A percentile compares a stretch with the other conserved stretches of the same genome.
Evolutionary conservation across 352 stramenopile species (phyloP).

Genomic region (Thraustochytrium striatum): DNA sequence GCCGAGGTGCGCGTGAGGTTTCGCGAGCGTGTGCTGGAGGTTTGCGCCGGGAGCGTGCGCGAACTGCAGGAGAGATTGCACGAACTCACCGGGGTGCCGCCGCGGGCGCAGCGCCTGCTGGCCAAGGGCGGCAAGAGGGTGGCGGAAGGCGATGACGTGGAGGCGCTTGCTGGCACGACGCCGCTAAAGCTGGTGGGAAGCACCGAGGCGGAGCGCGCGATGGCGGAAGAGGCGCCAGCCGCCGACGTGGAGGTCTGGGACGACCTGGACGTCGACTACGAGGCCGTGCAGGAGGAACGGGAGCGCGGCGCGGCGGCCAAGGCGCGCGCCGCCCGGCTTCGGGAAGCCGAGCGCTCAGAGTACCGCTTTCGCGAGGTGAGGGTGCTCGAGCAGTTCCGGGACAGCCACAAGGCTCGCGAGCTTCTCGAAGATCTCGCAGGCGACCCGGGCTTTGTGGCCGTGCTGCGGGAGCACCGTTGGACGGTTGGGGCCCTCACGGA

Average conservation of each 20-base stretch:
- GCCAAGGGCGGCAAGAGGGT: neutral
- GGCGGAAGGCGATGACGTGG: neutral
- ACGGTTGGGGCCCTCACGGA: conserved; percentile 74
- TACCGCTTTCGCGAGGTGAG: conserved; percentile 5
- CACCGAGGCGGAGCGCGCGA: conserved; percentile 4
- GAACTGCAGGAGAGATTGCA: neutral
- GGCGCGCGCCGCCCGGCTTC: neutral
- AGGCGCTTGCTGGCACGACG: neutral
- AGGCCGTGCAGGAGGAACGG: neutral
- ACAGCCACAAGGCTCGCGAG: conserved; percentile 57
- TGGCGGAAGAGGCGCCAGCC: neutral
- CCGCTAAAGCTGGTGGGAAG: neutral
- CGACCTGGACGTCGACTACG: conserved; percentile 41
- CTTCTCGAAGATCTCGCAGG: conserved; percentile 75
- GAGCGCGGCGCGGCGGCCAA: neutral
- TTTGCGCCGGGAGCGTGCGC: neutral
- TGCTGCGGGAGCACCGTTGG: conserved; percentile 84
- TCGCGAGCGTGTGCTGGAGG: neutral
- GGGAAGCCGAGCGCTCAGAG: neutral
- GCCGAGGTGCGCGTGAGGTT: neutral
- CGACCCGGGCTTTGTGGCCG: conserved; percentile 75
- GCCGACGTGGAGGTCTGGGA: neutral
- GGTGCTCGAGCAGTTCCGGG: neutral
- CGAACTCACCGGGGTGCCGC: conserved; percentile 3
- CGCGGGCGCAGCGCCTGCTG: neutral